Conservation (phyloP, 78 protist species). For the Diacronema lutheri region DNA sequence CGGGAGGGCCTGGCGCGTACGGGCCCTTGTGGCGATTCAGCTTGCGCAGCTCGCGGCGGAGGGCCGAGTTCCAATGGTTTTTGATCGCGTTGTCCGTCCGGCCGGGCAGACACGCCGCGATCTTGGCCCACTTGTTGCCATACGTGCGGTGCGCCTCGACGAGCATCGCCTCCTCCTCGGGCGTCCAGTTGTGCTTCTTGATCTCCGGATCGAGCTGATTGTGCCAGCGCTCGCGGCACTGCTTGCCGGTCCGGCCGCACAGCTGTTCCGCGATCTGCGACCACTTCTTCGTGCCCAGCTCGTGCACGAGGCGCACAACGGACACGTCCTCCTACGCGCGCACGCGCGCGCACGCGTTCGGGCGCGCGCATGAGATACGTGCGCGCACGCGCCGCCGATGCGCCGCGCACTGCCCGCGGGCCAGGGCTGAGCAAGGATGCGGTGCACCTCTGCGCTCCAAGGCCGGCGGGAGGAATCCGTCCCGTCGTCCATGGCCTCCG, state of each 20-base stretch:
- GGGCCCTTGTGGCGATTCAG: neutral
- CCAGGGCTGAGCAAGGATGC: too few relatives aligned
- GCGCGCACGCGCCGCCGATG: too few relatives aligned
- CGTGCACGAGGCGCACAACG: slow-evolving; percentile 34
- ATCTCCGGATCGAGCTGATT: slow-evolving; percentile 83
- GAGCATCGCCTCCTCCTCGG: slow-evolving; percentile 78
- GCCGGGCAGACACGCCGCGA: slow-evolving; percentile 73
- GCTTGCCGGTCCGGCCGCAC: slow-evolving; percentile 69
- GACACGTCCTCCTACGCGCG: slow-evolving; percentile 54
- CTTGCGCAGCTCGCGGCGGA: slow-evolving; percentile 57
- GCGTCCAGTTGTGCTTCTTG: slow-evolving; percentile 76
- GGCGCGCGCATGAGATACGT: too few relatives aligned
- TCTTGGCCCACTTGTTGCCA: slow-evolving; percentile 88
- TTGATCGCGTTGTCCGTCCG: slow-evolving; percentile 90
- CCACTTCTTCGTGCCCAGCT: slow-evolving; percentile 60
- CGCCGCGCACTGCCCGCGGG: too few relatives aligned
- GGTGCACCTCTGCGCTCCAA: too few relatives aligned
- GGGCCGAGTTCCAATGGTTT: slow-evolving; percentile 83
- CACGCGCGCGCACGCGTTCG: too few relatives aligned
- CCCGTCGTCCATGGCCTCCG: too few relatives aligned
- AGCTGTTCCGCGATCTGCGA: slow-evolving; percentile 46
- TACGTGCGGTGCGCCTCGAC: slow-evolving; percentile 50
- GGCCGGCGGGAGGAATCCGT: too few relatives aligned
- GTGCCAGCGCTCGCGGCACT: slow-evolving; percentile 80
- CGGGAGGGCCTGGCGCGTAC: too few relatives aligned